phyloP scores from a whole-genome alignment of 441 rosid genomes.

The Isatis lusitanica region DNA sequence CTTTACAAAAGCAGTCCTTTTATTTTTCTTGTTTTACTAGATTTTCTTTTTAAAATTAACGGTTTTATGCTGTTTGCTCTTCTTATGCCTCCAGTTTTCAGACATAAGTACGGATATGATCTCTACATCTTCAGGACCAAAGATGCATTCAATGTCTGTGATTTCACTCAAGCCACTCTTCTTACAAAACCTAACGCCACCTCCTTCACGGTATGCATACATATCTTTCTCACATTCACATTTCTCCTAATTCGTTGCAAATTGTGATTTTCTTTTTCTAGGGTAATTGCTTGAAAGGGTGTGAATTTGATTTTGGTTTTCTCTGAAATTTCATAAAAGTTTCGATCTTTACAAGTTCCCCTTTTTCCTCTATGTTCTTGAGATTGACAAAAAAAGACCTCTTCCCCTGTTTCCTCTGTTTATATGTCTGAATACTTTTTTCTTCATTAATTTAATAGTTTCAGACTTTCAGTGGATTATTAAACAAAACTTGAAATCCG shows the following conservation, averaged over 20 bases:
- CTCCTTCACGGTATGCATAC: constrained; percentile 59
- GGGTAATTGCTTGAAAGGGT: background rate
- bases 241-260: background rate
- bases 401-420: constrained; percentile 27
- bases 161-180: constrained; percentile 71
- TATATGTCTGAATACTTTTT: background rate
- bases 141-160: constrained; percentile 75
- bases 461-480: background rate
- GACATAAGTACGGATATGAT: constrained; percentile 60
- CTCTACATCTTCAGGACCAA: constrained; percentile 85
- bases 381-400: constrained; percentile 25
- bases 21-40: background rate
- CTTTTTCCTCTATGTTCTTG: constrained; percentile 31
- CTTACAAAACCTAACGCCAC: constrained; percentile 71
- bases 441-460: background rate
- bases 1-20: background rate
- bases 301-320: constrained; percentile 13
- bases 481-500: constrained; percentile 9
- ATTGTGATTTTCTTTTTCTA: background rate
- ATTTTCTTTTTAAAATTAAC: background rate
- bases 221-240: background rate
- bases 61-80: background rate
- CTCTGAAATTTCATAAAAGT: constrained; percentile 14
- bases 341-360: constrained; percentile 5
- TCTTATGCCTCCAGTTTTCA: constrained; percentile 54